Conservation (phyloP, 2,329 filamentous ascomycete genomes). For the Hypoxylon sp. region DNA sequence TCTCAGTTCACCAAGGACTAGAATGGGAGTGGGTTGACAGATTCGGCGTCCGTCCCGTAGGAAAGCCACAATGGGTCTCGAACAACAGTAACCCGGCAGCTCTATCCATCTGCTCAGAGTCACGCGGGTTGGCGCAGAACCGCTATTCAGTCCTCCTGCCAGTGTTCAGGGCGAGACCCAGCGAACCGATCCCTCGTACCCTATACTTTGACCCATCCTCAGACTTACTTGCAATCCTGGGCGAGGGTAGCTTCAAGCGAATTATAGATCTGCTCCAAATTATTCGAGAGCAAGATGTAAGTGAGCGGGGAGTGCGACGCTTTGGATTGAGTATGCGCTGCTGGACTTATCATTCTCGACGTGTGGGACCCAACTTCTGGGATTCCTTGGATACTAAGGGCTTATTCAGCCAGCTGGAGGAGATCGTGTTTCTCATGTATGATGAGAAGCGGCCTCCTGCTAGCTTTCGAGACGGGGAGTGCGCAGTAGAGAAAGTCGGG, state of each 20-base stretch:
- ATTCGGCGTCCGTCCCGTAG: no score
- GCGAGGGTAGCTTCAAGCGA: constrained; percentile 46
- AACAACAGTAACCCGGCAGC: constrained; percentile 52
- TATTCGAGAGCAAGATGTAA: constrained; percentile 44
- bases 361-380: neutral
- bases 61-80: constrained; percentile 49
- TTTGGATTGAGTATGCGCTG: constrained; percentile 48
- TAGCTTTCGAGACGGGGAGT: constrained; percentile 46
- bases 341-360: no score
- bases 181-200: constrained; percentile 29
- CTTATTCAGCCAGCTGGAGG: constrained; percentile 47
- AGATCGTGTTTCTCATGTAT: constrained; percentile 52
- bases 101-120: constrained; percentile 51
- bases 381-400: constrained; percentile 10
- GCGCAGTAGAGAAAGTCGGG: constrained; percentile 41
- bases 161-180: constrained; percentile 34
- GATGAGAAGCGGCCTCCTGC: constrained; percentile 46
- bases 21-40: constrained; percentile 49
- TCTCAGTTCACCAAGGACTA: constrained; percentile 40
- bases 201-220: constrained; percentile 51
- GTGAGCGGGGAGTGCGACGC: constrained; percentile 39
- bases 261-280: constrained; percentile 42
- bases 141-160: constrained; percentile 51
- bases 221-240: constrained; percentile 53
- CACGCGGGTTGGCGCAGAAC: constrained; percentile 49